Evolutionary conservation across 2,329 filamentous ascomycete genomes (phyloP), one percentile per base, ranked within the genome.

Genomic region (Fusarium sublunatum): DNA sequence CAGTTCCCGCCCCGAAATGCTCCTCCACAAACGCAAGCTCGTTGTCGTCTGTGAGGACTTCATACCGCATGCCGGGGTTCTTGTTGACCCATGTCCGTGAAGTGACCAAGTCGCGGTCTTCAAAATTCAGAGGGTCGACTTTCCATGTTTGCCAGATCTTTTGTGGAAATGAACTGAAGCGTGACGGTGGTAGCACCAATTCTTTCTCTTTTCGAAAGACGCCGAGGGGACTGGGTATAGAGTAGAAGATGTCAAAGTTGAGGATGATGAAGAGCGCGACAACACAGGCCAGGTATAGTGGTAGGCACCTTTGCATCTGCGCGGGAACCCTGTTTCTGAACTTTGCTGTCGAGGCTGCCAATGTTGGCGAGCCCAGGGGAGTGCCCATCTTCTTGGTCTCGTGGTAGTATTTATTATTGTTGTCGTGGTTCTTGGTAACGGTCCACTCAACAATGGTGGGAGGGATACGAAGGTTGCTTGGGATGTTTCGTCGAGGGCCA

Each of bases 101-200:
- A 0, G 81, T 80, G 24, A 81, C 76, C 29, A 84, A 77, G 68
- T 91, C 88, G 48, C 85, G 81, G 68, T 87, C 82, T 61, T 90
- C 88, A 69, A 91, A 91, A 3, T 80, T 79, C 31, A 91, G 78
- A 3, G 89, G 86, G 60, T 88, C 83, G 26, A 88, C 83, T 73
- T 91, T 92, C 89, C 89, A 92, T 0, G 86, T 89, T 74, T 92
- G 89, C 89, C 89, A 92, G 65, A 92, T 89, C 75, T 91, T 92
- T 52, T 82, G 81, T 6, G 83, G 89, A 67, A 87, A 91, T 22
- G 65, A 72, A 66, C 64, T 71, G 45, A 69, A 73, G 26, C 52
- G 73, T 58, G 44, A 25, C 4, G 47, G 54, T 51, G 46, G 48
- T 13, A 15, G 40, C 11, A 22, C 44, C 28, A 68, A 38, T 8